Base-by-base conservation (phyloP, 208 protist genomes). In the Jaenimonas drosophilae region DNA sequence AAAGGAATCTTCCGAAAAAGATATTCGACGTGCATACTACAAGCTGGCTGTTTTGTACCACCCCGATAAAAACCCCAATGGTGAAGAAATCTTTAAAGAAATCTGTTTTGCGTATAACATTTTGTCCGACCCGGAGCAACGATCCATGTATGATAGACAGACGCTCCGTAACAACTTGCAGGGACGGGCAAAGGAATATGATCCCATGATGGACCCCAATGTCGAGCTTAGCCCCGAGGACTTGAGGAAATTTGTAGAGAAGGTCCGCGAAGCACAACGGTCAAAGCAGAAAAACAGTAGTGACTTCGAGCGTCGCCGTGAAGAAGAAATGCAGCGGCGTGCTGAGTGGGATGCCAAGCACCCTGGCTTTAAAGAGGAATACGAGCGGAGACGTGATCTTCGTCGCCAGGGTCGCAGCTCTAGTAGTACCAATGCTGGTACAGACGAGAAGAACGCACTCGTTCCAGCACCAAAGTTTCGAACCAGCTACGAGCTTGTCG, bases 31-130 rank as follows among this genome's bases (percentile, higher is more conserved):
- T 42, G 82, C 85, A 5, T 96, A 96, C 56, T 78, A 84, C 50
- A 80, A 76, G 41, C 57, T 90, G 6, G 84, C 86, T 1, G 69
- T 96, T 17, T 7, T 88, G 33, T 94, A 91, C 47, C 88, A 96
- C 64, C 88, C 88, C 0, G 88, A 96, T 42, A 92, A 93, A 52
- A 93, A 96, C 43, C 74, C 73, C 1, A 64, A 76, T 28, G 84
- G 84, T 43, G 68, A 41, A 7, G 75, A 85, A 26, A 48, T 84
- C 4, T 92, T 92, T 54, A 92, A 89, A 54, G 79, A 92, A 52
- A 60, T 92, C 19, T 78, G 70, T 43, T 92, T 92, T 39, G 84
- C 84, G 2, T 45, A 92, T 57, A 69, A 68, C 52, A 85, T 92
- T 41, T 63, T 92, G 6, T 88, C 78, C 31, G 79, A 92, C 52